Base-by-base conservation (phyloP, 495 filamentous ascomycete species). In the Aspergillus sclerotiicarbonarius region DNA sequence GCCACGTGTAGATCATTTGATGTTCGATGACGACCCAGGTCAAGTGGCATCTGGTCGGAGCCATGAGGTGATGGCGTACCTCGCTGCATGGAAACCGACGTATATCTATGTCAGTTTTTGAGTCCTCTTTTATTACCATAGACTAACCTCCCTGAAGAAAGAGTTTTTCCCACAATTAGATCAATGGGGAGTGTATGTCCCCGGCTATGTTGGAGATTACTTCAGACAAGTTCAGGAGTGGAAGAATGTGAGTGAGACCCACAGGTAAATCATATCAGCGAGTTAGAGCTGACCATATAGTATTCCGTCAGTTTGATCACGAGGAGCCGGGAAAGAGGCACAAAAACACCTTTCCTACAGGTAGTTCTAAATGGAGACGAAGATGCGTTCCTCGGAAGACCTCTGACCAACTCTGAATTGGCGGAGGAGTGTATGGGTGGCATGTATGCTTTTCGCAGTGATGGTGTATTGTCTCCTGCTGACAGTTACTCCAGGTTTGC, bases 361-460 rank as follows among this genome's bases (percentile, higher is more conserved):
- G 12, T 8, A 25, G 47, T 50, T 8, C 20, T 50, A 6, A 12
- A 50, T 30, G 47, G 47, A 30, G 21, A 29, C 6, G 8, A 37
- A 2, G 47, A 50, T n/a, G 21, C 19, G 6, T 50, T 30, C 13
- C 47, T 50, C 21, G 47, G 47, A 0, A 16, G 47, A 6, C 47
- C 47, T 25, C 21, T 50, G 10, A 50, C 47, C 3, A 30, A 50
- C 9, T 50, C 47, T 5, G 47, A 50, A 20, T 19, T 50, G 1
- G 47, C 47, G 10, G 47, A 50, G 21, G 47, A 50, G 47, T 50
- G 47, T 30, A 50, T 50, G 47, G 47, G 4, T 9, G 47, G 47
- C 21, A 50, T 50, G 47, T 50, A 30, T 6, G 47, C 10, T 30
- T 6, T 30, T 25, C 16, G 1, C 21, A 13, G n/a, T 30, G 16